Evolutionary conservation across 305 asterid species (phyloP), one percentile per base, ranked within the genome.

Genomic region (Fraxinus sp.): DNA sequence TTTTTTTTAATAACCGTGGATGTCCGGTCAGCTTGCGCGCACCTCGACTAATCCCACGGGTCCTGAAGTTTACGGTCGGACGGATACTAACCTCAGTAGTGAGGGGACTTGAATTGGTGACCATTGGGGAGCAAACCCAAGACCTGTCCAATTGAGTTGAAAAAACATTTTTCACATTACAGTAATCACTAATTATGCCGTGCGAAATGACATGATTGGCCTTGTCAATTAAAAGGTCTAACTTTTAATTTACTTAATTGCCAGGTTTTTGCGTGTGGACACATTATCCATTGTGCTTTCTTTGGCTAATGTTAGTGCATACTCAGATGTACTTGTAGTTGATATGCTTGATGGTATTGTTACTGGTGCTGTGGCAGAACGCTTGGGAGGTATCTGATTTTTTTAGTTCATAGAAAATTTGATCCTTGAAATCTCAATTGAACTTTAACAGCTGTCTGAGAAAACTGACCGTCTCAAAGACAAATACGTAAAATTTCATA

Each of bases 211-310:
- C 37, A n/a, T 28, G 57, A 13, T 46, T 26, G 35, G 37, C 8
- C 73, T 68, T 28, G 49, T 78, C 20, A 20, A 33, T 78, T 32
- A 30, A 37, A 43, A 52, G 33, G 30, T 8, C 16, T 78, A 22
- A 83, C 30, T 28, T 39, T 83, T 66, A 79, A 43, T 59, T 52
- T 79, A 79, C 70, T 41, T 75, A 35, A 62, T 82, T 86, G 77
- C 75, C 92, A 94, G 99, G 91, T 94, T 86, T 83, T 85, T 96
- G 89, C 92, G 98, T 37, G 97, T 94, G 91, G 99, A 96, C 85
- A 84, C 96, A 8, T 82, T 96, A 83, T 91, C 99, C 79, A 89
- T 96, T 88, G 85, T 96, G 79, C 98, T 94, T 80, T 94, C 96
- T 52, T 72, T 96, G 86, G 97, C 97, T 79, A 96, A 94, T 86